Base-by-base conservation (phyloP, 148 eudicot species). In the Drosera capensis region DNA sequence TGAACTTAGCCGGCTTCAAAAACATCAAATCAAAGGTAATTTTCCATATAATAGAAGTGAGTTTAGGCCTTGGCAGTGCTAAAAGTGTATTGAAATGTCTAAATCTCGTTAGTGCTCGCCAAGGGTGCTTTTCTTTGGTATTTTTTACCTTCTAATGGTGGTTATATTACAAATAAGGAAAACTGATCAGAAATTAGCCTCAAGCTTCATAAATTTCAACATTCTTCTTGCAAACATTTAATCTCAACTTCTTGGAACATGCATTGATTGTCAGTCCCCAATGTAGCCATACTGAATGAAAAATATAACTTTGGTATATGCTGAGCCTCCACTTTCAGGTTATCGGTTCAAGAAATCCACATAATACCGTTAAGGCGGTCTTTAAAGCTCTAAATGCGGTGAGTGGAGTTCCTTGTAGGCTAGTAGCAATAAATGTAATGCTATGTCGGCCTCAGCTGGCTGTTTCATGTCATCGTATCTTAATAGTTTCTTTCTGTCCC, bases 301-400 rank as follows among this genome's bases (percentile, higher is more conserved):
- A 30, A 31, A 24, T 25, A 37, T 20, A n/a, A 25, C 24, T 19
- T 28, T 24, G 18, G 39, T n/a, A 29, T 13, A 3, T 1, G 2
- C 24, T 49, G 13, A 14, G 19, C 15, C 23, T 18, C 43, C 17
- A 19, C 34, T 62, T 65, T 26, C 46, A 84, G 97, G 95, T 90
- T 46, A 46, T 90, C 51, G 97, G 97, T 49, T 90, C 97, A 12
- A 78, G 82, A 65, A 90, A 84, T 60, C 78, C 88, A 25, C 74
- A 75, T 48, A 90, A 90, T 48, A 90, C 93, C 2, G 87, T 84
- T 16, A 90, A 78, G 66, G 97, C 95, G 56, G 24, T 90, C 30
- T 80, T 90, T 45, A 71, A 78, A 68, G 97, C 93, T 38, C 56
- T 90, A 40, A 90, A 90, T 39, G 81, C 95, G 31, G 97, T 90